These are phyloP conservation scores for Colletotrichum lentis DNA, from an alignment of 2,329 filamentous ascomycete genomes.

Conservation along the genomic window DNA sequence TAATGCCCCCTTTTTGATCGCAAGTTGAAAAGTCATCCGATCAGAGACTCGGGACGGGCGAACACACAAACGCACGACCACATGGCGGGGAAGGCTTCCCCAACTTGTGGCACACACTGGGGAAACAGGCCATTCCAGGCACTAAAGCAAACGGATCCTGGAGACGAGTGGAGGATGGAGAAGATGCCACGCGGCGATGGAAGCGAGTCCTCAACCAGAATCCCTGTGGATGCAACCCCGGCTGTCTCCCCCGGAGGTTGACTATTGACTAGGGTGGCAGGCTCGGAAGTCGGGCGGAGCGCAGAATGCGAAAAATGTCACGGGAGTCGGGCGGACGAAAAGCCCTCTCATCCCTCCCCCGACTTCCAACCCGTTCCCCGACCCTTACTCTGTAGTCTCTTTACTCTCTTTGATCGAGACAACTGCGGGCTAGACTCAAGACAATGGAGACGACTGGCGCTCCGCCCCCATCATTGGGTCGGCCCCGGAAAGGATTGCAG, in stretches of 20 bases:
- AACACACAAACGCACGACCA: constrained; percentile 25
- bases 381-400: constrained; percentile 18
- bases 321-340: constrained; percentile 30
- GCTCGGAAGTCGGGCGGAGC: constrained; percentile 30
- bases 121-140: constrained; percentile 4
- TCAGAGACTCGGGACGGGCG: constrained; percentile 1
- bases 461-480: constrained; percentile 23
- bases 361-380: constrained; percentile 28
- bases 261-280: constrained; percentile 4
- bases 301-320: not conserved
- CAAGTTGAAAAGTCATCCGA: constrained; percentile 17
- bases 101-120: constrained; percentile 16
- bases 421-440: constrained; percentile 9
- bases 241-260: not conserved
- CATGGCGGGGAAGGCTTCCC: constrained; percentile 20
- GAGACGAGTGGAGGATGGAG: constrained; percentile 4
- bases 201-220: constrained; percentile 23
- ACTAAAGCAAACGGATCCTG: not conserved
- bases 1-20: constrained; percentile 12
- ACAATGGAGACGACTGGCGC: constrained; percentile 21
- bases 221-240: not conserved
- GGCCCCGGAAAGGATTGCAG: constrained; percentile 32
- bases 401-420: not conserved
- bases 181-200: not conserved
- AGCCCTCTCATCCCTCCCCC: constrained; percentile 14